These are phyloP conservation scores for Wickerhamiella infanticola DNA, from an alignment of 1,139 yeast species.

Conservation along the genomic window DNA sequence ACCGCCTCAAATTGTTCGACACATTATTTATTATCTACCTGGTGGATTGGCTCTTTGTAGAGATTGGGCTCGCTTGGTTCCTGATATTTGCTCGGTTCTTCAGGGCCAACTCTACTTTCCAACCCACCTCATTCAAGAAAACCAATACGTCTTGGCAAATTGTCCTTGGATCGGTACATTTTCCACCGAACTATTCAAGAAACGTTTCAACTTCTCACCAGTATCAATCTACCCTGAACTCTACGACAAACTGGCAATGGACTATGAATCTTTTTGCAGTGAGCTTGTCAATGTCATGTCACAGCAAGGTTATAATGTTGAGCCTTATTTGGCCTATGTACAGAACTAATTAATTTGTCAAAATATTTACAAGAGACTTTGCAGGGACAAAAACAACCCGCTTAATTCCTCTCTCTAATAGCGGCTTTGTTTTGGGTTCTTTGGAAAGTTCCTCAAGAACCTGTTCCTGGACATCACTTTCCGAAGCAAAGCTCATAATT, in stretches of 20 bases:
- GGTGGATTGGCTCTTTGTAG: not conserved
- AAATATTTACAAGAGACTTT: constrained; percentile 7
- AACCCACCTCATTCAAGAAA: not conserved
- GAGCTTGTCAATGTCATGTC: not conserved
- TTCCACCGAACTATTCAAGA: not conserved
- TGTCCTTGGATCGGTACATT: not conserved
- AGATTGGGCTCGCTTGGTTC: not conserved
- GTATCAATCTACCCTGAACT: too few relatives aligned
- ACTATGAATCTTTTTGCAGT: not conserved
- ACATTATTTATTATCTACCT: not conserved
- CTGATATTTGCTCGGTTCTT: not conserved
- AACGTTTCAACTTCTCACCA: not conserved
- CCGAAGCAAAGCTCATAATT: constrained; percentile 1
- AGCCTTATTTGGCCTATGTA: not conserved
- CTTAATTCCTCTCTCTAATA: not conserved
- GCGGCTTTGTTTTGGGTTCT: not conserved
- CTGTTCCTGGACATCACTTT: constrained; percentile 5
- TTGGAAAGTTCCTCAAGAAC: constrained; percentile 2
- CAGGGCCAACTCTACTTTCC: not conserved
- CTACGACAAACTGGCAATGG: not conserved
- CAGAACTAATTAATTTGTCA: not conserved
- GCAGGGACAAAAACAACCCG: constrained; percentile 9
- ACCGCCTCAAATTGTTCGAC: not conserved
- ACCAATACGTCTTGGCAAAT: not conserved
- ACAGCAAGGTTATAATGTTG: not conserved